phyloP scores from a whole-genome alignment of 257 asterid species.

The Craterostigma plantagineum region DNA sequence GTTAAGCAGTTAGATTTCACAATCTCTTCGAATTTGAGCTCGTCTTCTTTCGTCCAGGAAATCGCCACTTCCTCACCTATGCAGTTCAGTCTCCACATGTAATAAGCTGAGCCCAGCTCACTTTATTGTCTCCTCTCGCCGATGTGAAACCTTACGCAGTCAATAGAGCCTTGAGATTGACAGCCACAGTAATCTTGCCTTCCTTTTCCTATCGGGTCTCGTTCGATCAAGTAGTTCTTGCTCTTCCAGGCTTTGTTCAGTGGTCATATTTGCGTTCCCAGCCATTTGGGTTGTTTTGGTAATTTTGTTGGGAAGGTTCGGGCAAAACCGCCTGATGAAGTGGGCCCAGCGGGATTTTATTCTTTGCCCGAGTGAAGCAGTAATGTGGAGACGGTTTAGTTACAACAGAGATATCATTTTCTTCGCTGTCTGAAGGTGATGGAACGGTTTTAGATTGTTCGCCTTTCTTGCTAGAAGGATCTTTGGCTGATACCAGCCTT shows the following conservation, averaged over 20 bases:
- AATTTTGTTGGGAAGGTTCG: constrained; percentile 14
- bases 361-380: constrained; percentile 11
- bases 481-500: constrained; percentile 44
- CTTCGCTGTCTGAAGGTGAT: constrained; percentile 19
- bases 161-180: constrained; percentile 21
- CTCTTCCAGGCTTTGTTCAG: constrained; percentile 12
- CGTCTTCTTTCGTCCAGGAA: constrained; percentile 37
- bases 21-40: constrained; percentile 20
- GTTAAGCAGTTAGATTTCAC: constrained; percentile 28
- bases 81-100: constrained; percentile 24
- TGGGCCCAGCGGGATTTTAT: constrained; percentile 25
- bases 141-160: constrained; percentile 42
- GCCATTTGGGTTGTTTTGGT: constrained; percentile 45
- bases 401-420: constrained; percentile 10
- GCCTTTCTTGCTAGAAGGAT: constrained; percentile 18
- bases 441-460: constrained; percentile 10
- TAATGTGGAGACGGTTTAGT: constrained; percentile 19
- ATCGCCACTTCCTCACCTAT: constrained; percentile 45
- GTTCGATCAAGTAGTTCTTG: constrained; percentile 20
- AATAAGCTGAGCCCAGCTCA: constrained; percentile 45
- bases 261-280: constrained; percentile 48
- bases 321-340: constrained; percentile 34
- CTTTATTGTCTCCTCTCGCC: constrained; percentile 26
- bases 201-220: constrained; percentile 57
- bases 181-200: constrained; percentile 52